Base-by-base conservation (phyloP, 73 alveolate species). In the Blepharisma japonicum region DNA sequence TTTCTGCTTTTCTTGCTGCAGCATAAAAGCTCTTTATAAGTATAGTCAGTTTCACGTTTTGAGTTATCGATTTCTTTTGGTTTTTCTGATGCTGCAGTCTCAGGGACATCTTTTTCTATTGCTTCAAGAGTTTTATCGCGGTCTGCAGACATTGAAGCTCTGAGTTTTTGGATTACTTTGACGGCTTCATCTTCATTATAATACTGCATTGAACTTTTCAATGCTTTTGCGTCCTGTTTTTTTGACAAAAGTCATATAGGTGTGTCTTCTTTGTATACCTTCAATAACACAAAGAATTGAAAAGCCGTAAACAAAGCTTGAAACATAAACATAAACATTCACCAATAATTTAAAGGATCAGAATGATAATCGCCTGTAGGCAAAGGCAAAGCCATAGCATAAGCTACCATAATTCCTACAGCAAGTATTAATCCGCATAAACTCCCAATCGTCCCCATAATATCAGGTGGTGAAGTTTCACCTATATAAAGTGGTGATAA, bases 201-300 rank as follows among this genome's bases (percentile, higher is more conserved):
- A 14, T 14, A 53, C n/a, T 14, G 23, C 23, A 14, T 53, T 20
- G 23, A 53, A 14, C 27, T 14, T 53, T 20, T 53, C 4, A 14
- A 20, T 53, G 67, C 67, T 53, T 53, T 11, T 14, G 0, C 6
- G 2, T 53, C 23, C n/a, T 53, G 23, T 2, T 61, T 25, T 8
- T 14, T 61, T 20, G 18, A 18, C 3, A 61, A 9, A 25, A 61
- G 74, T 11, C 46, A 61, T 18, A 20, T 25, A 61, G 74, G 74
- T 2, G 50, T 61, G 14, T 61, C 74, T 20, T 61, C 23, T 61
- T 61, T 61, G 23, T 14, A 61, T 14, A 61, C 47, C 46, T 61
- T 61, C 14, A 0, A 25, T 8, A 61, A 25, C 0, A 61, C 11
- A 14, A 61, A 25, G 47, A 61, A 61, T 25, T 61, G 74, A 61